Evolutionary conservation across 768 basidiomycete species (phyloP).

Genomic region (Lactifluus volemus): DNA sequence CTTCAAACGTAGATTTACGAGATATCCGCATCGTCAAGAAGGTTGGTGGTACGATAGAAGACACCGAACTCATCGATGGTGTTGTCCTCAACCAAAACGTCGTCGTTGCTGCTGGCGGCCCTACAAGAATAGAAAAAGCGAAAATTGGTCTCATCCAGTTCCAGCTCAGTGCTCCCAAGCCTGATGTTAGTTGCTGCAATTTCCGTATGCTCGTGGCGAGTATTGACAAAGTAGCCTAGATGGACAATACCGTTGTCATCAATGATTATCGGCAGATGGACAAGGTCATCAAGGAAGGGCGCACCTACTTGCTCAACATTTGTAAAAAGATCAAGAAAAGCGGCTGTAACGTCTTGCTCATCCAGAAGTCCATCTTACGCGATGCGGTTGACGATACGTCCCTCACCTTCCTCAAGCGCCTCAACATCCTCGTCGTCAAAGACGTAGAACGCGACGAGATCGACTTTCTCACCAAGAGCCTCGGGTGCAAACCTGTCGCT

Average conservation of each 20-base stretch:
- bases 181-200: constrained; percentile 57
- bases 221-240: constrained; percentile 40
- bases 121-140: constrained; percentile 93
- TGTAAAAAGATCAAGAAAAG: constrained; percentile 99
- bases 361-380: constrained; percentile 98
- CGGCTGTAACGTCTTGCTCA: constrained; percentile 97
- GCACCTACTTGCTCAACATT: constrained; percentile 93
- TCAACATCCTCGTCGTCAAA: constrained; percentile 94
- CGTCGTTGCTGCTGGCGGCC: constrained; percentile 82
- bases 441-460: constrained; percentile 99
- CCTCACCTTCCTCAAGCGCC: constrained; percentile 92
- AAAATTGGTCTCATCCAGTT: constrained; percentile 98
- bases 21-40: constrained; percentile 97
- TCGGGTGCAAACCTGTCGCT: constrained; percentile 92
- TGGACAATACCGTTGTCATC: constrained; percentile 99
- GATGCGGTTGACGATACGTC: constrained; percentile 99
- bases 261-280: constrained; percentile 99
- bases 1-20: constrained; percentile 91
- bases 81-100: constrained; percentile 97
- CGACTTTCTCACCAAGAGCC: constrained; percentile 89
- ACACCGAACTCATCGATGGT: constrained; percentile 94
- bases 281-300: constrained; percentile 98
- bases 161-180: constrained; percentile 95
- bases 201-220: neutral
- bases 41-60: constrained; percentile 97